Conservation (phyloP, 2,329 filamentous ascomycete species). For the Pseudocercospora macadamiae region DNA sequence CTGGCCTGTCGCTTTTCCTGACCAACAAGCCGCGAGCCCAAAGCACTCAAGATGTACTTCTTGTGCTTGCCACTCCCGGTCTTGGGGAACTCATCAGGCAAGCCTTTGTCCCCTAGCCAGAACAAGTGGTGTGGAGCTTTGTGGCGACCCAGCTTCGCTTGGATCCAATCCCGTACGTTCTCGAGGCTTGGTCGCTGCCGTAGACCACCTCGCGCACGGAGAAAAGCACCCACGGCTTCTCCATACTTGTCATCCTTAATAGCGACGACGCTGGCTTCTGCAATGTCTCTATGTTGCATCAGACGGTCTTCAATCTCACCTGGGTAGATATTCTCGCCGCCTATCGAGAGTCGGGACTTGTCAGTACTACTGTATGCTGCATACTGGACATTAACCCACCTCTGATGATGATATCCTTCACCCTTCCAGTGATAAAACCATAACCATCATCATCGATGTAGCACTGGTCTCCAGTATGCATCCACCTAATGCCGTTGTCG, state of each 20-base stretch:
- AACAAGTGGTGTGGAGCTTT: conserved; percentile 33
- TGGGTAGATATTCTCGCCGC: conserved; percentile 65
- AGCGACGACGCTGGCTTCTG: conserved; percentile 31
- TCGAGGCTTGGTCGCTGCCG: conserved; percentile 25
- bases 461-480: conserved; percentile 65
- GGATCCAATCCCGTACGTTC: conserved; percentile 25
- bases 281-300: conserved; percentile 19
- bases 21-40: background rate
- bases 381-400: conserved; percentile 40
- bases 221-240: conserved; percentile 34
- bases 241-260: conserved; percentile 34
- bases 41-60: background rate
- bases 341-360: background rate
- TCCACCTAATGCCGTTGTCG: conserved; percentile 52
- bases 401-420: conserved; percentile 42
- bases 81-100: conserved; percentile 32
- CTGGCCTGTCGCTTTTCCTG: background rate
- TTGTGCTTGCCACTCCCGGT: conserved; percentile 30
- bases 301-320: conserved; percentile 37
- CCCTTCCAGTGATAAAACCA: conserved; percentile 40
- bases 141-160: conserved; percentile 30
- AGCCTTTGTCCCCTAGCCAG: conserved; percentile 26
- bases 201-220: conserved; percentile 33
- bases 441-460: conserved; percentile 50
- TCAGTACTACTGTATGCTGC: background rate